Base-by-base conservation (phyloP, 2,329 filamentous ascomycete species). In the Sporothrix variecibatus region DNA sequence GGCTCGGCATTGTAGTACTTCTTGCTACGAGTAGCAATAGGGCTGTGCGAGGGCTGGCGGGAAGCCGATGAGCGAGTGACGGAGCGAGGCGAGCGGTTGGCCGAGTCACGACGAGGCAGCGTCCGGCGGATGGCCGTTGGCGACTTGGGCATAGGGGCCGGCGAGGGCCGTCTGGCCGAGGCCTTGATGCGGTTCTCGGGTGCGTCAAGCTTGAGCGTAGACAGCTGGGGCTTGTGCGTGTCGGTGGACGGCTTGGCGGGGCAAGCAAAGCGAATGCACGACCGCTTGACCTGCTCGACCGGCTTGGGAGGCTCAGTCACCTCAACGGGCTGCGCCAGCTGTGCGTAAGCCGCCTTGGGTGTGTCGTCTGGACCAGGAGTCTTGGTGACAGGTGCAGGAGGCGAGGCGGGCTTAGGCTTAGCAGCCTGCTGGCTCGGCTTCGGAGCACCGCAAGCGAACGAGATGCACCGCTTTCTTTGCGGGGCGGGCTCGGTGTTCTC, bases 391-490 rank as follows among this genome's bases (percentile, higher is more conserved):
- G 53, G 79, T 8, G 80, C 79, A 0, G 81, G 77, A 23, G 81
- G 77, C 12, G 78, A 80, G 28, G 72, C 81, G 3, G 81, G 76
- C 58, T 80, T 81, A 4, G 81, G 76, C 53, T 80, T 64, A 75
- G 74, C 43, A 78, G 78, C 15, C 78, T 77, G 20, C 78, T 77
- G 20, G 80, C 64, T 83, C 8, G 89, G 86, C 80, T 91, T 93
- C 51, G 67, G 34, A 1, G 88, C 88, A 49, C 89, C 91, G 81
- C 95, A 98, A 46, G 94, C 94, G 81, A 98, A 98, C 75, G 93
- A 95, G 78, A 98, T 98, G 82, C 93, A 95, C 75, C 95, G 90
- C 84, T 95, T 97, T 79, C 93, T 92, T 68, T 90, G 91, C 46
- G 72, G 68, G 4, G 60, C 62, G 6, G 69, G 5, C 2, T 5